These are phyloP conservation scores for Vicia sativa DNA, from an alignment of 306 rosid genomes.

Conservation along the genomic window DNA sequence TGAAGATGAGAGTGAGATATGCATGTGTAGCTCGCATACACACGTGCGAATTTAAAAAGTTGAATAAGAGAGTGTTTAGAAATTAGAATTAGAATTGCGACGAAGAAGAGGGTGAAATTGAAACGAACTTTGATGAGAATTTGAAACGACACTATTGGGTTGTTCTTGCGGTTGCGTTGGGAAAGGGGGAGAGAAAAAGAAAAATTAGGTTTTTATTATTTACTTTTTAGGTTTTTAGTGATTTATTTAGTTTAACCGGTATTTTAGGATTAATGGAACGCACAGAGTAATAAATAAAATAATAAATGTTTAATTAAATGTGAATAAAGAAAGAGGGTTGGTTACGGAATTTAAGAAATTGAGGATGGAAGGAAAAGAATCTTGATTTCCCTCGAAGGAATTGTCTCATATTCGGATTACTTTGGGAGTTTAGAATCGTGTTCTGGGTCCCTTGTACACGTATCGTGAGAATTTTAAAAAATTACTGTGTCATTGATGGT, in stretches of 20 bases:
- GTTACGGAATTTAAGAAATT: conserved; percentile 42
- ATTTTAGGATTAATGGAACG: background rate
- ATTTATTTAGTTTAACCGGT: background rate
- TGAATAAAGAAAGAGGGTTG: background rate
- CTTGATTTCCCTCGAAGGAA: conserved; percentile 37
- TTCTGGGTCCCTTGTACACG: background rate
- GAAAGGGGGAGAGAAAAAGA: background rate
- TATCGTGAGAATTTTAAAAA: too few species aligned
- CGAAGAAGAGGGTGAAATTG: background rate
- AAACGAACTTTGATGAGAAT: background rate
- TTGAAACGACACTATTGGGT: background rate
- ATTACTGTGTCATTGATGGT: too few species aligned
- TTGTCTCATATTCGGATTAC: background rate
- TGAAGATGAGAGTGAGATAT: conserved; percentile 29
- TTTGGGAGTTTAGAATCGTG: background rate
- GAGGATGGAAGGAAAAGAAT: conserved; percentile 66
- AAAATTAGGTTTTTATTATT: background rate
- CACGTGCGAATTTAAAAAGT: background rate
- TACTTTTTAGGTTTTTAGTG: conserved; percentile 13
- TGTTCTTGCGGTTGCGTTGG: conserved; percentile 1
- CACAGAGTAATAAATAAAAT: conserved; percentile 13
- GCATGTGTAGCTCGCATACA: conserved; percentile 35
- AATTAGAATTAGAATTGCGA: background rate
- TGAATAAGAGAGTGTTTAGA: background rate
- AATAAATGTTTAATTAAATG: background rate